phyloP scores from a whole-genome alignment of 2,329 filamentous ascomycete genomes.

The Didymosphaeria variabile region DNA sequence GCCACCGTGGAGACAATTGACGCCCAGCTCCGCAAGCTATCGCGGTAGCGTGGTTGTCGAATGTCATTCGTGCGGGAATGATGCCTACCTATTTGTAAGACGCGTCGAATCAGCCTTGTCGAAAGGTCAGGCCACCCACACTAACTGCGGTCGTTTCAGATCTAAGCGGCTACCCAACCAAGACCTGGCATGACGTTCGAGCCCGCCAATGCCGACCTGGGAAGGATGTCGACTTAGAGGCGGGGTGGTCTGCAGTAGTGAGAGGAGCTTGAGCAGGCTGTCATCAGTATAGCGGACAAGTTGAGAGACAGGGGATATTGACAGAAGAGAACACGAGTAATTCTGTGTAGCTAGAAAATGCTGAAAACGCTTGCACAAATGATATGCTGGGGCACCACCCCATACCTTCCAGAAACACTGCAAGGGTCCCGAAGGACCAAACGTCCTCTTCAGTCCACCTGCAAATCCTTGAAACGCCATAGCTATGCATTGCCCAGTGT shows the following conservation, averaged over 20 bases:
- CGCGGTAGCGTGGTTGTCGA: constrained; percentile 7
- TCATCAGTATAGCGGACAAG: background rate
- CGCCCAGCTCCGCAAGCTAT: constrained; percentile 11
- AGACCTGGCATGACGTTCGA: constrained; percentile 28
- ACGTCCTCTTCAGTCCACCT: constrained; percentile 9
- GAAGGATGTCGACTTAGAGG: background rate
- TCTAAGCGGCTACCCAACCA: constrained; percentile 29
- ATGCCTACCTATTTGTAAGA: constrained; percentile 10
- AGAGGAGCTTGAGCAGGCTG: background rate
- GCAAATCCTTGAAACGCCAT: constrained; percentile 23
- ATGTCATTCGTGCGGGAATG: constrained; percentile 16
- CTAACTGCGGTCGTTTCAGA: constrained; percentile 43
- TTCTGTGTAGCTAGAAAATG: constrained; percentile 12
- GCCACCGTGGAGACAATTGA: constrained; percentile 4
- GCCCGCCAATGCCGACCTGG: constrained; percentile 27
- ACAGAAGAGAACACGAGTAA: background rate
- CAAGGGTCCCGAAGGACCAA: background rate
- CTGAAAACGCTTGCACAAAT: background rate
- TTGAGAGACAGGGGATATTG: no score
- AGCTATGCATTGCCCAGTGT: constrained; percentile 21
- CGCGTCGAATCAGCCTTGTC: constrained; percentile 45
- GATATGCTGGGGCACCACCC: background rate
- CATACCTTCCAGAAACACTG: background rate
- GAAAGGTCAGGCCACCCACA: constrained; percentile 44
- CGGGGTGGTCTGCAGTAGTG: constrained; percentile 1